phyloP scores from a whole-genome alignment of 1,284 basidiomycete species.

The Xerocomus amazonicus region DNA sequence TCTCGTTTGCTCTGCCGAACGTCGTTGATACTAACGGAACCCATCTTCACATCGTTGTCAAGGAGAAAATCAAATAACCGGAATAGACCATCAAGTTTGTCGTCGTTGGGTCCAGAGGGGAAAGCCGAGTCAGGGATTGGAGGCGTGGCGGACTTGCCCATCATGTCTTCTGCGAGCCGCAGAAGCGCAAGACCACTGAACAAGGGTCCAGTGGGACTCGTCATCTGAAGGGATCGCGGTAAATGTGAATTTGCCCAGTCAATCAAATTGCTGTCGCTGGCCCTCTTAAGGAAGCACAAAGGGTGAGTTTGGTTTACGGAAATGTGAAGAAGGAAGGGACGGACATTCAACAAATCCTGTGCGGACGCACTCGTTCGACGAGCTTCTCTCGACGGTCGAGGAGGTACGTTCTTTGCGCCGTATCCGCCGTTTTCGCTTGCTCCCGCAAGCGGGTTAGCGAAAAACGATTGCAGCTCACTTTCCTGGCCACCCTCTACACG shows the following conservation, averaged over 20 bases:
- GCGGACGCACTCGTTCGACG: slow-evolving; percentile 42
- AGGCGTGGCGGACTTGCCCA: slow-evolving; percentile 61
- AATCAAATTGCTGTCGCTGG: slow-evolving; percentile 55
- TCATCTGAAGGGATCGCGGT: slow-evolving; percentile 64
- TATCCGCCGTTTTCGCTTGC: slow-evolving; percentile 13
- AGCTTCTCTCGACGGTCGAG: slow-evolving; percentile 60
- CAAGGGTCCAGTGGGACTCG: slow-evolving; percentile 45
- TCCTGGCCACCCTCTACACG: slow-evolving; percentile 36
- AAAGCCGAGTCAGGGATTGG: slow-evolving; percentile 79
- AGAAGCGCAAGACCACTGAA: slow-evolving; percentile 71
- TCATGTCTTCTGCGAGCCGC: slow-evolving; percentile 73
- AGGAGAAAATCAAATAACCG: slow-evolving; percentile 84
- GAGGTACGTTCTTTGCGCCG: slow-evolving; percentile 40
- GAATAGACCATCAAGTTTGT: slow-evolving; percentile 86
- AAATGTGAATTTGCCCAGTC: slow-evolving; percentile 86
- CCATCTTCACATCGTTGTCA: slow-evolving; percentile 86
- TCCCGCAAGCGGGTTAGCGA: slow-evolving; percentile 39
- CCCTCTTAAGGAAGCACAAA: background rate
- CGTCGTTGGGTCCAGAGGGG: slow-evolving; percentile 61
- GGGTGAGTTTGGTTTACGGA: background rate
- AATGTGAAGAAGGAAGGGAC: background rate
- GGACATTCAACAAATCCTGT: slow-evolving; percentile 38
- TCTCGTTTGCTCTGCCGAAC: slow-evolving; percentile 74
- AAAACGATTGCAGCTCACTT: slow-evolving; percentile 54
- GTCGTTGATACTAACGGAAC: slow-evolving; percentile 87